These are phyloP conservation scores for Trematosphaeria pertusa DNA, from an alignment of 2,329 filamentous ascomycete genomes.

Conservation along the genomic window DNA sequence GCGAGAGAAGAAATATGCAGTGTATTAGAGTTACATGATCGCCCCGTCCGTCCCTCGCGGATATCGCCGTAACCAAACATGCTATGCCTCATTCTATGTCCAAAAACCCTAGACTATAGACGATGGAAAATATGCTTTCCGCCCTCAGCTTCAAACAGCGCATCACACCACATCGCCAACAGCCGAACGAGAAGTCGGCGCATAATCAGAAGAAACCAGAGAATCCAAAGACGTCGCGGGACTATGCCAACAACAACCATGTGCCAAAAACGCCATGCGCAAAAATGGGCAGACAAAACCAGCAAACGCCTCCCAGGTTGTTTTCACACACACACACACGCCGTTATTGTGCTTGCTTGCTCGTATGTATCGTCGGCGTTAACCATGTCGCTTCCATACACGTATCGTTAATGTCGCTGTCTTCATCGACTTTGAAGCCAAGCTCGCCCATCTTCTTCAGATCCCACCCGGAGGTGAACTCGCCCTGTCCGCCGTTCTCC, in stretches of 20 bases:
- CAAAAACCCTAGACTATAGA: conserved; percentile 10
- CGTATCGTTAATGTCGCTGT: conserved; percentile 43
- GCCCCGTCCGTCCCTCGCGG: conserved; percentile 1
- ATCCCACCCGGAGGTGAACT: conserved; percentile 50
- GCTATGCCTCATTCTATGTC: conserved; percentile 12
- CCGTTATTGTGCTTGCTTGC: no score
- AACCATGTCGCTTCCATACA: conserved; percentile 50
- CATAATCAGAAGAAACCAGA: no score
- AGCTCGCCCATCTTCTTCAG: conserved; percentile 43
- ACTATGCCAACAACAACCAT: conserved; percentile 6
- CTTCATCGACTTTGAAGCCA: conserved; percentile 42
- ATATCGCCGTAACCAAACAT: conserved; percentile 3
- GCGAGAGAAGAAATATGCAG: not conserved
- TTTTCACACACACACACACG: not conserved
- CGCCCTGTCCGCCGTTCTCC: conserved; percentile 42
- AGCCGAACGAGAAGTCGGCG: not conserved
- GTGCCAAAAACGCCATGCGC: conserved; percentile 8
- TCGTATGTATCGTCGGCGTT: conserved; percentile 32
- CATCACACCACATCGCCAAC: not conserved
- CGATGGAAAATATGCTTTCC: conserved; percentile 5
- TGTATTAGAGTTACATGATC: conserved; percentile 7
- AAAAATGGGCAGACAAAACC: not conserved
- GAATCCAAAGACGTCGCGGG: not conserved
- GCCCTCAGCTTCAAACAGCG: not conserved
- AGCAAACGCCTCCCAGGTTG: conserved; percentile 10